Base-by-base conservation (phyloP, 371 early-diverging fungal genomes). In the Mucor piriformis region DNA sequence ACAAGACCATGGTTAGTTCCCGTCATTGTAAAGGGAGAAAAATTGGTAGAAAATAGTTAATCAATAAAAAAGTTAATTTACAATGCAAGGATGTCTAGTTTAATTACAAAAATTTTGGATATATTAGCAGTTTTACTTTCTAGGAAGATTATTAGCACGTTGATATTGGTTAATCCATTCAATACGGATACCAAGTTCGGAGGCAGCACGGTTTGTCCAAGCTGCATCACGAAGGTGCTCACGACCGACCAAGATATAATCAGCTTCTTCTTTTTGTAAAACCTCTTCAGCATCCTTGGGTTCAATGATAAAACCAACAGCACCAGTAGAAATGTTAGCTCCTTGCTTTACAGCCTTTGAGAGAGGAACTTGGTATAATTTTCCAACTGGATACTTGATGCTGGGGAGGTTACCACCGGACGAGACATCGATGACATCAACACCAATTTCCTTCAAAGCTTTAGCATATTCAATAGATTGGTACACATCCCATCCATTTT, bases 401-500 rank as follows among this genome's bases (percentile, higher is more conserved):
- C 67, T 70, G 37, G 63, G 56, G 2, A 69, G 12, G 48, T 81
- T 89, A 18, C 91, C 92, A 16, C 89, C 93, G 3, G 82, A 68
- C 0, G 92, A 91, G 44, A 83, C 81, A 16, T 93, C 91, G 23
- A 92, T 60, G n/a, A 89, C 55, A 72, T 94, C 94, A 2, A 94
- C 90, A 23, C 91, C 92, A 10, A 77, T 69, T 12, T 64, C 64
- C 20, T 83, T 73, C 13, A 91, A 79, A 18, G 69, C 60, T 20
- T 73, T 75, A 18, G 84, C 71, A 21, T 91, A 70, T 21, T 76
- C 71, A 6, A 90, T 75, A 6, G 88, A 76, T 49, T 95, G 91
- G 21, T 91, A 77, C 7, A 82, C 51, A 24, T 74, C 81, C 91
- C 91, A 89, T 1, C 83, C 82, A 11, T 64, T 48, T 15, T 35